Evolutionary conservation across 805 yeast species (phyloP).

Genomic region (Vanderwaltozyma yarrowii): DNA sequence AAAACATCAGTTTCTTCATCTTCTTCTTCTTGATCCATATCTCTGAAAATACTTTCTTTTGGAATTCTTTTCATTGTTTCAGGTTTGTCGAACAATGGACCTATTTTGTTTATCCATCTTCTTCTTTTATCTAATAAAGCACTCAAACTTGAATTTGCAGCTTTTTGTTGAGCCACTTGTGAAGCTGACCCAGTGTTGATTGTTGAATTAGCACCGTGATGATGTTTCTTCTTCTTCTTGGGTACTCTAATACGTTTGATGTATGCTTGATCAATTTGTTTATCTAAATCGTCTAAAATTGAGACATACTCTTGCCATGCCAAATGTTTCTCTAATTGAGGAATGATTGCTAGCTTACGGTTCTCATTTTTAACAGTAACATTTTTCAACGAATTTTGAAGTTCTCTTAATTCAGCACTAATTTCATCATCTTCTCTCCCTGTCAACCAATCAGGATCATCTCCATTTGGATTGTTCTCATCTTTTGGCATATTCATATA

Average conservation of each 20-base stretch:
- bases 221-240: conserved; percentile 35
- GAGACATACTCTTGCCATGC: conserved; percentile 93
- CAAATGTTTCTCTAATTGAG: conserved; percentile 73
- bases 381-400: conserved; percentile 58
- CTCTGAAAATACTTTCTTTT: conserved; percentile 42
- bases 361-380: conserved; percentile 55
- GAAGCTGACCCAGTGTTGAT: conserved; percentile 22
- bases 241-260: conserved; percentile 70
- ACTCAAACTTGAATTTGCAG: conserved; percentile 67
- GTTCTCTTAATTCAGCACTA: conserved; percentile 64
- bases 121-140: conserved; percentile 74
- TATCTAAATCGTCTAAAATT: conserved; percentile 86
- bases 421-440: conserved; percentile 91
- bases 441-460: conserved; percentile 51
- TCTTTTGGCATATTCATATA: conserved; percentile 46
- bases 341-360: conserved; percentile 55
- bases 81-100: conserved; percentile 63
- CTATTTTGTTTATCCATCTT: conserved; percentile 85
- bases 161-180: conserved; percentile 47
- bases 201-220: conserved; percentile 17
- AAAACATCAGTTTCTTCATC: conserved; percentile 30
- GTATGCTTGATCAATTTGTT: conserved; percentile 93
- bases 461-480: conserved; percentile 21
- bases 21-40: conserved; percentile 32
- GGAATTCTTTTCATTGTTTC: conserved; percentile 75